These are phyloP conservation scores for Creolimax fragrantissima DNA, from an alignment of 78 protist species.

Conservation along the genomic window DNA sequence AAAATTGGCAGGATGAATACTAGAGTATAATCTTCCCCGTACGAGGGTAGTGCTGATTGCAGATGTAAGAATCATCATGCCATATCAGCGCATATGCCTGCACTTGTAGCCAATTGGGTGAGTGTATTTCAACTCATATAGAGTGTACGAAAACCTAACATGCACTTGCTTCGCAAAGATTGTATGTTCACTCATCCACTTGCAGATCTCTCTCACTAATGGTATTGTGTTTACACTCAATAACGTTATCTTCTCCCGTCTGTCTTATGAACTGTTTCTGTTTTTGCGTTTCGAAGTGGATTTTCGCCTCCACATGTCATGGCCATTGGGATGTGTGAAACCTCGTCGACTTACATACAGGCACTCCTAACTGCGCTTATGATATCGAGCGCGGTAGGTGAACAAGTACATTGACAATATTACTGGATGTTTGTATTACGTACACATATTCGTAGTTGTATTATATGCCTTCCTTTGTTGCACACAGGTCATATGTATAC, in stretches of 20 bases:
- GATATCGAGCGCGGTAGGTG: neutral
- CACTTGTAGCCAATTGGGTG: neutral
- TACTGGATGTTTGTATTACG: neutral
- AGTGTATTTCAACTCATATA: neutral
- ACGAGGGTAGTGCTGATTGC: neutral
- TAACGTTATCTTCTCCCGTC: neutral
- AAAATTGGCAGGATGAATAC: too few relatives aligned
- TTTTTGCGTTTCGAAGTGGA: neutral
- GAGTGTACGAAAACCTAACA: too few relatives aligned
- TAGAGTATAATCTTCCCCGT: neutral
- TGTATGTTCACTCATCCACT: too few relatives aligned
- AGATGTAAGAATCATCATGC: neutral
- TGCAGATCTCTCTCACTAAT: too few relatives aligned
- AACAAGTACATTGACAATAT: neutral
- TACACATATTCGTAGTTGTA: neutral
- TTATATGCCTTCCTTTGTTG: neutral
- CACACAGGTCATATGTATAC: neutral
- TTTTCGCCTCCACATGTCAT: neutral
- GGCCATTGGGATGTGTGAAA: neutral
- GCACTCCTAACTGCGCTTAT: neutral
- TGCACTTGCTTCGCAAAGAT: too few relatives aligned
- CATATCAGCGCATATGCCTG: neutral
- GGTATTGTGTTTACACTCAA: neutral
- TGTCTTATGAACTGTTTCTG: neutral
- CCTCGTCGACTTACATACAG: neutral